These are phyloP conservation scores for Pulveroboletus frians DNA, from an alignment of 768 basidiomycete species.

Conservation along the genomic window DNA sequence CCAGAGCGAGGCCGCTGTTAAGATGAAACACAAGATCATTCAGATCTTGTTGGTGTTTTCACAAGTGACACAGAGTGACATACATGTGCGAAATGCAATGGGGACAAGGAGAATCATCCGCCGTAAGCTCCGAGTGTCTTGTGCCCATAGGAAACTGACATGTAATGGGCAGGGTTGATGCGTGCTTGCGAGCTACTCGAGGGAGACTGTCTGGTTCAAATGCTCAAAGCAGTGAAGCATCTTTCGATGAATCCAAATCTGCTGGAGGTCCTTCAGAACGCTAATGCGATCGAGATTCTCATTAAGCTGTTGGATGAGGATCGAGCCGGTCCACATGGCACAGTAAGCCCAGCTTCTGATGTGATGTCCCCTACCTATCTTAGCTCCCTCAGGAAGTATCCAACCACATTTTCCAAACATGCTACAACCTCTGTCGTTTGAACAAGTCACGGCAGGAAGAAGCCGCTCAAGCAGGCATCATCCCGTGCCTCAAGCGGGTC, in stretches of 20 bases:
- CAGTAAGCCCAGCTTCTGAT: slow-evolving; percentile 45
- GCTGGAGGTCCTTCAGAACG: slow-evolving; percentile 92
- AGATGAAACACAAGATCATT: slow-evolving; percentile 86
- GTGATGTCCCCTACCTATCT: not conserved
- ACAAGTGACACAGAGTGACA: slow-evolving; percentile 93
- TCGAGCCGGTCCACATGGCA: slow-evolving; percentile 69
- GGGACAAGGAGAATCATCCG: slow-evolving; percentile 85
- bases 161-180: slow-evolving; percentile 58
- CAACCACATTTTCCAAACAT: slow-evolving; percentile 95
- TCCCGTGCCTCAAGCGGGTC: slow-evolving; percentile 86
- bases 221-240: slow-evolving; percentile 95
- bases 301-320: slow-evolving; percentile 80
- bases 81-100: slow-evolving; percentile 87
- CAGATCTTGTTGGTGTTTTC: slow-evolving; percentile 88
- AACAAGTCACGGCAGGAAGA: slow-evolving; percentile 96
- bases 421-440: slow-evolving; percentile 92
- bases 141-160: slow-evolving; percentile 3
- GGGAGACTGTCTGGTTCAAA: slow-evolving; percentile 79
- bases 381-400: slow-evolving; percentile 72
- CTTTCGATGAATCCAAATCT: slow-evolving; percentile 89
- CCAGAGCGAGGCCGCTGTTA: slow-evolving; percentile 55
- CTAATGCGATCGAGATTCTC: slow-evolving; percentile 91
- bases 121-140: slow-evolving; percentile 48
- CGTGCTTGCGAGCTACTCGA: slow-evolving; percentile 84
- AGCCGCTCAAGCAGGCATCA: slow-evolving; percentile 91